phyloP scores from a whole-genome alignment of 306 rosid species.

The Medicago arabica region DNA sequence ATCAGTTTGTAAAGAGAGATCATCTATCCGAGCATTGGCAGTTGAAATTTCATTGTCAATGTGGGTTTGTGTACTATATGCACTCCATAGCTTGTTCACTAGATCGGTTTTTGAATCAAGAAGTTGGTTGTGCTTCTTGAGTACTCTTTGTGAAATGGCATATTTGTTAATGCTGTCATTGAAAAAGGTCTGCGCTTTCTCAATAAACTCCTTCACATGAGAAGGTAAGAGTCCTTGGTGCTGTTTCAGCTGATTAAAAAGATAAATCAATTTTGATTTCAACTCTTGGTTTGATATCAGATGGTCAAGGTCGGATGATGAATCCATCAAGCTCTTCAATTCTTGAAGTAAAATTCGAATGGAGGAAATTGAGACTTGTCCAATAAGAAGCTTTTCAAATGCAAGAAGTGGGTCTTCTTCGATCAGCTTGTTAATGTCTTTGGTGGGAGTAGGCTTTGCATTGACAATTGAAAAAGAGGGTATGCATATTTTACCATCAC shows the following conservation, averaged over 20 bases:
- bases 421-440: background rate
- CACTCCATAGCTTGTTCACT: background rate
- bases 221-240: too few species aligned
- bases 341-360: background rate
- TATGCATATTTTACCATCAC: background rate
- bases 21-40: background rate
- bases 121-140: background rate
- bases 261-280: too few species aligned
- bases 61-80: background rate
- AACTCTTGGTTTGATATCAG: too few species aligned
- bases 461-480: background rate
- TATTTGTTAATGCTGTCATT: background rate
- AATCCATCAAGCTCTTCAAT: too few species aligned
- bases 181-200: too few species aligned
- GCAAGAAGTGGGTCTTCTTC: background rate
- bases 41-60: background rate
- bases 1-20: background rate
- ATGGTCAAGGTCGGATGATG: too few species aligned
- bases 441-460: background rate
- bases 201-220: too few species aligned
- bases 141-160: background rate
- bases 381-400: background rate
- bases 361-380: background rate
- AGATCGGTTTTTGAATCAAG: background rate
- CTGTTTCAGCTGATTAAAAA: too few species aligned